A percentile compares a stretch with the other conserved stretches of the same genome.
These are phyloP conservation scores for Pythium volutum DNA, from an alignment of 352 stramenopile genomes.

Conservation along the genomic window DNA sequence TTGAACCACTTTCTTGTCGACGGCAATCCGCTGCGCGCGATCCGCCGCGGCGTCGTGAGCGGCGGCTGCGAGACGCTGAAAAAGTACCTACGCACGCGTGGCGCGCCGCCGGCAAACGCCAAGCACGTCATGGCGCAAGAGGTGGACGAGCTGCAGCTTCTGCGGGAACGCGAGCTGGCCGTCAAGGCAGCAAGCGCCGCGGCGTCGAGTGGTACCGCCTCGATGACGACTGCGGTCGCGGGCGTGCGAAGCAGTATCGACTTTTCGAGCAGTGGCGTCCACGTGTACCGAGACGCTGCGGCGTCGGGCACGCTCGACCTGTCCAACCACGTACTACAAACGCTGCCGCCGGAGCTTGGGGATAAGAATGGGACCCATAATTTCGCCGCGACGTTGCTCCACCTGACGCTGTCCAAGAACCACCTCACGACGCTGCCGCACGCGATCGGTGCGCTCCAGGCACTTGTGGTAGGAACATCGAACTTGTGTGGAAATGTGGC, in stretches of 20 bases:
- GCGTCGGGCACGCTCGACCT: constrained; percentile 55
- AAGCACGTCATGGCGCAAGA: constrained; percentile 66
- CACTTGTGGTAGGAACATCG: constrained; percentile 45
- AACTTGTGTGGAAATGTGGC: too few relatives aligned
- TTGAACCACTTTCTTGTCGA: constrained; percentile 76
- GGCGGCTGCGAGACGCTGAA: constrained; percentile 75
- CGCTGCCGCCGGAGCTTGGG: constrained; percentile 32
- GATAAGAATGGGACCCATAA: constrained; percentile 24
- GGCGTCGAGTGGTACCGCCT: not conserved
- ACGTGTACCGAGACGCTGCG: constrained; percentile 57
- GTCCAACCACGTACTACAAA: constrained; percentile 29
- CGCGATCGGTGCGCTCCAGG: constrained; percentile 41
- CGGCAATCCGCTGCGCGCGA: constrained; percentile 71
- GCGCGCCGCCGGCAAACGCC: constrained; percentile 44
- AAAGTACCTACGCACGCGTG: constrained; percentile 77
- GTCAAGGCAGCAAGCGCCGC: constrained; percentile 5
- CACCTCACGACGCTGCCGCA: constrained; percentile 39
- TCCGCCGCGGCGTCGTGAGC: constrained; percentile 60
- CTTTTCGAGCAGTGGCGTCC: constrained; percentile 16
- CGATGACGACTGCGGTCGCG: not conserved
- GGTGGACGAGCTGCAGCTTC: constrained; percentile 50
- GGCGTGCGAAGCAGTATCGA: constrained; percentile 17
- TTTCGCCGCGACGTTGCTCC: constrained; percentile 49
- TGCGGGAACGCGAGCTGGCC: constrained; percentile 23
- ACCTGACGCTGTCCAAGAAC: constrained; percentile 74